Base-by-base conservation (phyloP, 2,329 filamentous ascomycete species). In the Penicillium brevicompactum region DNA sequence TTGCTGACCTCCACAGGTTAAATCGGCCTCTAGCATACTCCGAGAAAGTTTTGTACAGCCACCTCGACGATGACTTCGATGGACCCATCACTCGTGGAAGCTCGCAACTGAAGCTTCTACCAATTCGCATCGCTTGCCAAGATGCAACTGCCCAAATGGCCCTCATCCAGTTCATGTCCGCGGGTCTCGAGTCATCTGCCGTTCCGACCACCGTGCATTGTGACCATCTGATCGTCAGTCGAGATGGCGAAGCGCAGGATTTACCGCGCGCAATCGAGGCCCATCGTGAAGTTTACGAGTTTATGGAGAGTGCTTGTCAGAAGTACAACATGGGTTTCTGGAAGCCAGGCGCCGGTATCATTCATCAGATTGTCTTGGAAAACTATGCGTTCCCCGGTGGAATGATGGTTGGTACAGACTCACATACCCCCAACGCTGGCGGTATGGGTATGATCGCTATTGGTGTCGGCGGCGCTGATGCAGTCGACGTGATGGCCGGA, bases 241-340 rank as follows among this genome's bases (percentile, higher is more conserved):
- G 97, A 80, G 76, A 92, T 68, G 93, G 93, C 73, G 92, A 92
- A 67, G 86, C 82, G 60, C 92, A 96, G 85, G 93, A 97, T 88
- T 82, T 97, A 75, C 87, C 85, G 59, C 86, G 92, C 70, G 93
- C 93, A 68, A 82, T 92, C 70, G 84, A 86, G 69, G 95, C 96
- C 81, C 97, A 97, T 87, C 94, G 94, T 84, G 92, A 97, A 79
- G 93, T 97, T 67, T 97, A 97, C 80, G 89, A 97, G 80, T 97
- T 97, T 84, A 81, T 97, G 72, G 85, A 91, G 58, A 87, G 87
- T 61, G 90, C 92, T 63, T 97, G 92, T 77, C 92, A 72, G 97
- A 43, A 97, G 84, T 97, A 97, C 84, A 92, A 97, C 84, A 97
- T 97, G 77, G 93, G 93, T 82, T 97, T 97, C 87, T 97, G 93